Percentiles rank a stretch among this genome's conserved stretches.
Evolutionary conservation across 768 basidiomycete genomes (phyloP).

Genomic region (Mycena maculata): DNA sequence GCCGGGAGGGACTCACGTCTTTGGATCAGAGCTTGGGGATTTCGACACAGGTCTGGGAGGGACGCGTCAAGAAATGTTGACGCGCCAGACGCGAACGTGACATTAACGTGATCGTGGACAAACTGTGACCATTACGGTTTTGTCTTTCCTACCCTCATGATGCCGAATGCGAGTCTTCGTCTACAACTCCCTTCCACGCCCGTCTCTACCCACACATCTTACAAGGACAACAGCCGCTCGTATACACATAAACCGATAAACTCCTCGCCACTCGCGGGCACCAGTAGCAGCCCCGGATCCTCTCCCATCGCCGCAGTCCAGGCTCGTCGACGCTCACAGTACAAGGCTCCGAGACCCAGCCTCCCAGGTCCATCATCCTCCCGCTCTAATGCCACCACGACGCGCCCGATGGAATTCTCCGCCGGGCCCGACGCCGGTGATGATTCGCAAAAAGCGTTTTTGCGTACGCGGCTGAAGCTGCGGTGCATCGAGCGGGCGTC

Average conservation of each 20-base stretch:
- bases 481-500: conserved; percentile 72
- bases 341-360: conserved; percentile 54
- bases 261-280: conserved; percentile 30
- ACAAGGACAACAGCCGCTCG: not conserved
- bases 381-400: conserved; percentile 5
- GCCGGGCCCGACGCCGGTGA: conserved; percentile 40
- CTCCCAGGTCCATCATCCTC: conserved; percentile 44
- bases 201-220: not conserved
- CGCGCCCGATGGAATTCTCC: conserved; percentile 25
- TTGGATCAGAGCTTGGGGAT: too few relatives aligned
- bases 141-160: too few relatives aligned
- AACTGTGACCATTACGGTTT: too few relatives aligned
- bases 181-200: conserved; percentile 11
- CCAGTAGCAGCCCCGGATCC: conserved; percentile 36
- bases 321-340: conserved; percentile 66
- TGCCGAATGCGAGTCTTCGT: too few relatives aligned
- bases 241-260: conserved; percentile 16
- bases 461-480: conserved; percentile 70
- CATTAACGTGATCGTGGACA: too few relatives aligned
- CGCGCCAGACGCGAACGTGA: too few relatives aligned
- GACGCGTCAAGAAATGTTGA: too few relatives aligned
- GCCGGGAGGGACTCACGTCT: too few relatives aligned
- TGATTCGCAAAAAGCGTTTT: conserved; percentile 63
- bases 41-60: too few relatives aligned
- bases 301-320: conserved; percentile 60